Base-by-base conservation (phyloP, 73 alveolate genomes). In the Paraurostyla sp. region DNA sequence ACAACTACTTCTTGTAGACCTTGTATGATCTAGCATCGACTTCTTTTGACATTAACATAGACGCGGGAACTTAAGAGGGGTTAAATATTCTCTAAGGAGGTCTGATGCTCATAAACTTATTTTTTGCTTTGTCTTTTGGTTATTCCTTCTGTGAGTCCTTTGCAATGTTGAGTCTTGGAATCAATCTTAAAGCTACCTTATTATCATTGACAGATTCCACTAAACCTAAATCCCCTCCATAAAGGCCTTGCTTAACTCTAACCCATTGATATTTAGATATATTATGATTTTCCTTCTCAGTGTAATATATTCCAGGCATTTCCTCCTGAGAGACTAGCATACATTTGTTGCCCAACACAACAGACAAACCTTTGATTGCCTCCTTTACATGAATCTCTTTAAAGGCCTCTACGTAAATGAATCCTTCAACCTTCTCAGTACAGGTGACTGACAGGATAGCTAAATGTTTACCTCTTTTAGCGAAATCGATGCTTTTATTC, bases 181-280 rank as follows among this genome's bases (percentile, higher is more conserved):
- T 91, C 38, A 95, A 51, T 48, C 94, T 92, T 0, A 95, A 58
- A 84, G 60, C 88, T 50, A 93, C 94, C 81, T 89, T 94, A 87
- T 89, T 91, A 18, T 95, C 89, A 38, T 90, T 88, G 15, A 95
- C 71, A 71, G 75, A 78, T 63, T 91, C 94, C 23, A 97, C 97
- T 87, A 95, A 91, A 0, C 98, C 99, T 40, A 94, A 71, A 89
- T 97, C 99, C 30, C 97, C 97, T 46, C 88, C 92, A 87, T 97
- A 95, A 45, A 83, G 93, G 9, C 98, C 98, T 38, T 83, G 59
- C 73, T 95, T 95, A 13, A 95, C 71, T 42, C 98, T 86, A 2
- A 97, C 99, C 95, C 97, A 92, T 85, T 93, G 95, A 58, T 96
- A 92, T 23, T 13, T 71, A 54, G 80, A 35, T 41, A 97, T 42